phyloP scores from a whole-genome alignment of 495 filamentous ascomycete genomes.

The Xylaria telfairii region DNA sequence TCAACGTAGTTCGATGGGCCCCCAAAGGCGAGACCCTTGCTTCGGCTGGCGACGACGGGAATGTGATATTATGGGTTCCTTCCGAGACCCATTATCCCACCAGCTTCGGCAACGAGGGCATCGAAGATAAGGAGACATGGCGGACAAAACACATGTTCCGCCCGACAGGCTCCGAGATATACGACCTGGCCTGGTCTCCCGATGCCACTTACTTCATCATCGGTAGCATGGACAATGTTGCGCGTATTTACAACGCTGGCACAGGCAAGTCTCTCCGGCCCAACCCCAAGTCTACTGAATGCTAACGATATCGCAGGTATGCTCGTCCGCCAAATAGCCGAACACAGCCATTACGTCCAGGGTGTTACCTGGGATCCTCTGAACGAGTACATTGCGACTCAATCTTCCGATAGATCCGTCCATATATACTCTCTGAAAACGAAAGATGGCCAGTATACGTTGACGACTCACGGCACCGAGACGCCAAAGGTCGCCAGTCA shows the following conservation, averaged over 20 bases:
- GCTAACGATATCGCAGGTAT: constrained; percentile 61
- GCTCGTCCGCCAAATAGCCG: constrained; percentile 94
- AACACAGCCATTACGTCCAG: constrained; percentile 99
- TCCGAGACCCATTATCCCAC: constrained; percentile 66
- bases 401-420: constrained; percentile 96
- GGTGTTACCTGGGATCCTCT: constrained; percentile 98
- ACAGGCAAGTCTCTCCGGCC: constrained; percentile 67
- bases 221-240: constrained; percentile 98
- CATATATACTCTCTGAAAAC: constrained; percentile 96
- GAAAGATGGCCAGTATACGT: constrained; percentile 93
- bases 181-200: constrained; percentile 97
- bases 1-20: constrained; percentile 96
- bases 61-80: constrained; percentile 93
- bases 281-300: background rate
- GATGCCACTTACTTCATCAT: constrained; percentile 97
- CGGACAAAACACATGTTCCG: constrained; percentile 96
- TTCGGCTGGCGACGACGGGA: constrained; percentile 95
- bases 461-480: constrained; percentile 58
- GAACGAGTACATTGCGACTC: constrained; percentile 97
- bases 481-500: constrained; percentile 58
- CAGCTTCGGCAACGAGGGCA: constrained; percentile 79
- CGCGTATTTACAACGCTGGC: constrained; percentile 93
- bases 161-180: constrained; percentile 90
- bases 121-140: constrained; percentile 97
- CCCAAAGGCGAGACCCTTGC: constrained; percentile 93